Conservation (phyloP, 768 basidiomycete genomes). For the Suillus cothurnatus region DNA sequence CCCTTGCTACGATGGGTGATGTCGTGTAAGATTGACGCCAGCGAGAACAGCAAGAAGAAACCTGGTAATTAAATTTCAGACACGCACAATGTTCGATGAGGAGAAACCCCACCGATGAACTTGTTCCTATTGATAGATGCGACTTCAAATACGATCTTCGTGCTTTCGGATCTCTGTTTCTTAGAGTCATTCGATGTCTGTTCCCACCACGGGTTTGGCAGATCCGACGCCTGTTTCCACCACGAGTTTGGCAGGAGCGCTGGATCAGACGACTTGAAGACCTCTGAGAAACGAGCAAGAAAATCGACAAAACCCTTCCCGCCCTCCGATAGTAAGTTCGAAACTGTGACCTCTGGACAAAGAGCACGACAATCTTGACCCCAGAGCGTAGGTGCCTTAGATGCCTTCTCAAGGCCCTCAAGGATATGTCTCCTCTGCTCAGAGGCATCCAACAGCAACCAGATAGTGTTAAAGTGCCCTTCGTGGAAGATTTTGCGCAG, state of each 20-base stretch:
- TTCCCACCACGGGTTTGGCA: conserved; percentile 15
- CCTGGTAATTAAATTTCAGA: conserved; percentile 5
- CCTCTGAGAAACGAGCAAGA: conserved; percentile 4
- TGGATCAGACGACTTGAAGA: conserved; percentile 1
- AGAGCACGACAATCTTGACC: conserved; percentile 17
- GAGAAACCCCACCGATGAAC: conserved; percentile 19
- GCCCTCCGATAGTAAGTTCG: conserved; percentile 11
- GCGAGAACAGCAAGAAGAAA: conserved; percentile 7
- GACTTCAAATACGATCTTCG: conserved; percentile 9
- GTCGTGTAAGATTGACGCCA: conserved; percentile 8
- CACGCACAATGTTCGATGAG: not conserved
- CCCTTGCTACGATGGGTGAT: not conserved
- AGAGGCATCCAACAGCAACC: conserved; percentile 19
- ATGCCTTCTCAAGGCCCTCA: conserved; percentile 18
- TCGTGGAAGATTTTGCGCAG: not conserved
- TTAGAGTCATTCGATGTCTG: conserved; percentile 6
- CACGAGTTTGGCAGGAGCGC: not conserved
- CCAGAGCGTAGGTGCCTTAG: not conserved
- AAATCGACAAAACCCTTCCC: conserved; percentile 11
- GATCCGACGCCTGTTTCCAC: conserved; percentile 10
- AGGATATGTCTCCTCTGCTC: conserved; percentile 19
- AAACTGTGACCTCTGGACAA: conserved; percentile 21
- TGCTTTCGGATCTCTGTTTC: not conserved
- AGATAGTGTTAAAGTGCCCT: conserved; percentile 15
- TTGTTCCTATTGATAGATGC: conserved; percentile 19